Evolutionary conservation across 2,329 filamentous ascomycete species (phyloP), one percentile per base, ranked within the genome.

Genomic region (Bipolaris oryzae): DNA sequence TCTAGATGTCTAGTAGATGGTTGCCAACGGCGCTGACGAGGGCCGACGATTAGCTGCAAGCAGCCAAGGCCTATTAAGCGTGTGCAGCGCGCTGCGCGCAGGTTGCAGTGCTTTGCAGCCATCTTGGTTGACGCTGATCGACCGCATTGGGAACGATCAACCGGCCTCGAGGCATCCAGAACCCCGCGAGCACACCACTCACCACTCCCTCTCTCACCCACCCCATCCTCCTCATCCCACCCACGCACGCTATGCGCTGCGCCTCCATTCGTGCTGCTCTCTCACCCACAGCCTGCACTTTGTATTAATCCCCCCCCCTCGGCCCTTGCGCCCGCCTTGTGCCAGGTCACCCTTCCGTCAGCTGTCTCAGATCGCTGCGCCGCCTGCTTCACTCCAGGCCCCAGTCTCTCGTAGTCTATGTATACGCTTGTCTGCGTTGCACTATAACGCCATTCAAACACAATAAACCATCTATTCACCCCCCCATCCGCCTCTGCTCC

Each of bases 341-440:
- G 64, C 64, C 64, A 67, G 61, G 64, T 70, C 66, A 68, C 61
- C 66, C 54, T 61, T 67, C 61, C 54, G 52, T 64, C 61, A 60
- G 63, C 58, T 69, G 67, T 65, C 60, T 62, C 53, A 53, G 53
- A 59, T 58, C 42, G 50, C 60, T 65, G 62, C 66, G 61, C 65
- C 66, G 63, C 63, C 62, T 59, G 58, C 65, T 66, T 61, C 38
- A 60, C 50, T 2, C 34, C 50, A 34, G 38, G 50, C 44, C 47
- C 53, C 43, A 52, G 55, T 52, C 58, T 43, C 55, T 57, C 49
- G 20, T 43, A 57, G 35, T 47, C 38, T 60, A 63, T 62, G 56
- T 63, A 61, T 66, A 68, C 64, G 53, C 55, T 50, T 39, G 58
- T 52, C 28, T 48, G 52, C 58, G 45, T 57, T 63, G 53, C 54